phyloP scores from a whole-genome alignment of 78 protist genomes.

The Polysphondylium violaceum region DNA sequence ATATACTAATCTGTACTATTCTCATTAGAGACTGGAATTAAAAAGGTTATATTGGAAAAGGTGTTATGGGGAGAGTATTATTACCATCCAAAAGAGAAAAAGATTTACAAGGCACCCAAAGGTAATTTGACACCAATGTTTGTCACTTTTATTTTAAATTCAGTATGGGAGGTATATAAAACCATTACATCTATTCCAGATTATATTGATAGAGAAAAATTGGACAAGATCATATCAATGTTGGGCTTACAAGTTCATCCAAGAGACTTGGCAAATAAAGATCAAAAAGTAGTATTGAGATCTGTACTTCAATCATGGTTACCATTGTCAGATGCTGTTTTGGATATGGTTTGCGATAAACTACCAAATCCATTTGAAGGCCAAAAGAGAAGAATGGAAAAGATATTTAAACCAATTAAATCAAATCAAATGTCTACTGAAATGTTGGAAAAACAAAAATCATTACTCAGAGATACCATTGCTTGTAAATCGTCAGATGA shows the following conservation, averaged over 20 bases:
- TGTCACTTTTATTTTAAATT: slow-evolving; percentile 91
- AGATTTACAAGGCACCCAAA: slow-evolving; percentile 34
- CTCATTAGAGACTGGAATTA: slow-evolving; percentile 76
- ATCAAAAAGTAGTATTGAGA: slow-evolving; percentile 8
- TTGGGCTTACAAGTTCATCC: slow-evolving; percentile 69
- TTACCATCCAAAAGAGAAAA: slow-evolving; percentile 78
- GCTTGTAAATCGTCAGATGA: slow-evolving; percentile 34
- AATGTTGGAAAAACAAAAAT: slow-evolving; percentile 33
- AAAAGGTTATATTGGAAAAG: slow-evolving; percentile 42
- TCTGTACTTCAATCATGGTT: slow-evolving; percentile 91
- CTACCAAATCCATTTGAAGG: slow-evolving; percentile 91
- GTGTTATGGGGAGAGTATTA: slow-evolving; percentile 97
- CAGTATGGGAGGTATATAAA: slow-evolving; percentile 89
- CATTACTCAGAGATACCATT: slow-evolving; percentile 16
- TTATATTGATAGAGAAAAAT: slow-evolving; percentile 61
- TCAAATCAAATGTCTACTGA: neutral
- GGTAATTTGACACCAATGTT: slow-evolving; percentile 89
- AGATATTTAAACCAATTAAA: slow-evolving; percentile 66
- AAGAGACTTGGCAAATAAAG: slow-evolving; percentile 58
- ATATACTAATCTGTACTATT: neutral
- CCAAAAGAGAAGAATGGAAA: slow-evolving; percentile 80
- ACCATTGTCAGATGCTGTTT: slow-evolving; percentile 88
- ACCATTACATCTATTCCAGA: neutral
- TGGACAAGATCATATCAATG: slow-evolving; percentile 80
- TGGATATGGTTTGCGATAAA: slow-evolving; percentile 63